Conservation (phyloP, 495 filamentous ascomycete genomes). For the Jackrogersella multiformis region DNA sequence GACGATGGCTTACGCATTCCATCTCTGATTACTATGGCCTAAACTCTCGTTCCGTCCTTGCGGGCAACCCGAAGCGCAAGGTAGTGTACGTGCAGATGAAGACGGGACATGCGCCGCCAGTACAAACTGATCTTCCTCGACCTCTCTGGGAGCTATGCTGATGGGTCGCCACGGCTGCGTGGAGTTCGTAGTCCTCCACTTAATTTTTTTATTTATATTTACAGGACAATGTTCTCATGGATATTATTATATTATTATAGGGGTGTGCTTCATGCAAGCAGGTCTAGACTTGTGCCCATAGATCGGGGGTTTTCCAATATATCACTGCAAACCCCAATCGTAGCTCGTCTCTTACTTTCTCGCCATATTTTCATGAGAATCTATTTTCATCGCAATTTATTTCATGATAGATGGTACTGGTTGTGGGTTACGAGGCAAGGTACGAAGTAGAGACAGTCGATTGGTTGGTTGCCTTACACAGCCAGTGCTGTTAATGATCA, state of each 20-base stretch:
- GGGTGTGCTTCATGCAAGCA: background rate
- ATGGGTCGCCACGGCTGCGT: conserved; percentile 1
- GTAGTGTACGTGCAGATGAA: conserved; percentile 81
- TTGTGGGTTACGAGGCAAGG: too few relatives aligned
- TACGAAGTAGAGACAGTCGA: too few relatives aligned
- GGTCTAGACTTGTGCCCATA: conserved; percentile 6
- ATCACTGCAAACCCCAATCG: background rate
- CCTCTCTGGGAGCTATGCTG: conserved; percentile 71
- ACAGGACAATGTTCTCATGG: conserved; percentile 2
- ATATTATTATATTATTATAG: too few relatives aligned
- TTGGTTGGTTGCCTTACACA: too few relatives aligned
- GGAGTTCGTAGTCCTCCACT: background rate
- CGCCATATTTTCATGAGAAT: background rate
- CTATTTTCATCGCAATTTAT: background rate
- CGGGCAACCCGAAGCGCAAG: conserved; percentile 76
- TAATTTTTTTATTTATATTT: conserved; percentile 1
- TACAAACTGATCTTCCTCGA: conserved; percentile 58
- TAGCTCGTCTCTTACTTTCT: background rate
- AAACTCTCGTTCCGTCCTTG: conserved; percentile 81
- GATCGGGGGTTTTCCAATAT: background rate
- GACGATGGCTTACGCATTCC: conserved; percentile 92
- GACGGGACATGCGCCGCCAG: conserved; percentile 37
- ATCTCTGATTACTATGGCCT: conserved; percentile 94
- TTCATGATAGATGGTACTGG: too few relatives aligned
- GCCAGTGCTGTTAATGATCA: background rate